These are phyloP conservation scores for Diaporthe aspalathi DNA, from an alignment of 2,329 filamentous ascomycete species.

Conservation along the genomic window DNA sequence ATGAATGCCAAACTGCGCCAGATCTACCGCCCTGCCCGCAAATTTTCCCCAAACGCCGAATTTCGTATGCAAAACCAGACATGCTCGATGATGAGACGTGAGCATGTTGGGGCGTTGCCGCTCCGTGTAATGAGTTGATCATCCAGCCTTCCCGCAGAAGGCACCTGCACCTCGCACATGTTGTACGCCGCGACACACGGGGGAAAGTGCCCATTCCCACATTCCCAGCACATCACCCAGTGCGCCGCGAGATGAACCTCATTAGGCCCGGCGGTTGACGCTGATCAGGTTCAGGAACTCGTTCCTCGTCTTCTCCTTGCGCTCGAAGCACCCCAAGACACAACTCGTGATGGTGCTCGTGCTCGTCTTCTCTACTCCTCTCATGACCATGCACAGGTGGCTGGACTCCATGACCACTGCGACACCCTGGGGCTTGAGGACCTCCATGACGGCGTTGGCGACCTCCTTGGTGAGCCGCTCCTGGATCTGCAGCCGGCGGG, in stretches of 20 bases:
- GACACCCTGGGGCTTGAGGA: conserved; percentile 92
- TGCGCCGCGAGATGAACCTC: background rate
- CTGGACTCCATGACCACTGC: conserved; percentile 97
- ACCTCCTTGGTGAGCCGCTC: conserved; percentile 97
- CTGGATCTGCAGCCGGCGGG: conserved; percentile 92
- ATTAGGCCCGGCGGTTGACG: conserved; percentile 59
- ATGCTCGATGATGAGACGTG: conserved; percentile 24
- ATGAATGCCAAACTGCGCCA: conserved; percentile 36
- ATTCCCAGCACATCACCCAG: background rate
- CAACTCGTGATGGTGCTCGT: conserved; percentile 94
- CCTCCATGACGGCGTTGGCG: conserved; percentile 90
- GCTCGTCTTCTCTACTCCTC: conserved; percentile 93
- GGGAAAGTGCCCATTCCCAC: background rate
- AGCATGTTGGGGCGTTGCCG: conserved; percentile 33
- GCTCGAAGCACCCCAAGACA: conserved; percentile 95
- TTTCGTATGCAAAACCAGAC: conserved; percentile 32
- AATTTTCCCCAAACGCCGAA: conserved; percentile 36
- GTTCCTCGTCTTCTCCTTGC: conserved; percentile 91
- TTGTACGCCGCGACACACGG: background rate
- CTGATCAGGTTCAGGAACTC: conserved; percentile 89
- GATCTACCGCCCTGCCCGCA: conserved; percentile 2
- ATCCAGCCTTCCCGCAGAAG: conserved; percentile 25
- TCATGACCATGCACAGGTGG: conserved; percentile 99
- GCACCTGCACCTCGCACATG: background rate
- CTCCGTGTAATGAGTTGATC: conserved; percentile 40